Evolutionary conservation across 139 green algal species (phyloP), one percentile per base, ranked within the genome.

Genomic region (Picochlorum sp.): DNA sequence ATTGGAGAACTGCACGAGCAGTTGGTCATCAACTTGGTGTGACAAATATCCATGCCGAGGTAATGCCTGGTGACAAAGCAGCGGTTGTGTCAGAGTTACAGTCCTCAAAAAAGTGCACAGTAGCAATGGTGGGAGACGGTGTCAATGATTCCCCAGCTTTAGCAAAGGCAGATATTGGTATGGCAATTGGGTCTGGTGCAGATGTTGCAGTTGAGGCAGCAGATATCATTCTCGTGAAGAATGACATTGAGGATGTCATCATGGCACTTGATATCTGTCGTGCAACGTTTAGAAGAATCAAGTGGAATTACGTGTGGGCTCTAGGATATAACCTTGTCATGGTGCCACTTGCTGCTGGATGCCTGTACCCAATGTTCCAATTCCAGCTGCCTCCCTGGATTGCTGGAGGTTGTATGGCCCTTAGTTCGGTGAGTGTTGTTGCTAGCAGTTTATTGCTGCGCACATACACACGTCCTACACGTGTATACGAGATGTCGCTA

Each of bases 121-220:
- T 99, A 50, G 94, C 87, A 4, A 97, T 99, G 90, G 91, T 99
- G 41, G 94, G 94, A 4, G 94, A 99, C 68, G 94, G 94, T 41
- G 76, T 99, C 41, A 99, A 99, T 69, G 94, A 99, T 79, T 84
- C 84, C 1, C 94, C 94, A 10, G 94, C 94, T 4, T 78, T 99
- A 41, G 94, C 85, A 1, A 28, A 66, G 41, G 86, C 92, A 10
- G 92, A 97, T 67, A 82, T 97, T 11, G 92, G 92, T 30, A 89
- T 98, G 37, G 92, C 90, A 1, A 84, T 97, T 18, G 90, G 87
- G 41, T 84, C 49, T 72, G 4, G 83, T 28, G 88, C 87, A 11
- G 87, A 92, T 72, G 79, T 95, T 15, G 88, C 88, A 0, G 70
- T 89, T 50, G 77, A 89, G 52, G 91, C 92, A 13, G 92, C 92